phyloP scores from a whole-genome alignment of 441 rosid species.

The Bruguiera hainesii region DNA sequence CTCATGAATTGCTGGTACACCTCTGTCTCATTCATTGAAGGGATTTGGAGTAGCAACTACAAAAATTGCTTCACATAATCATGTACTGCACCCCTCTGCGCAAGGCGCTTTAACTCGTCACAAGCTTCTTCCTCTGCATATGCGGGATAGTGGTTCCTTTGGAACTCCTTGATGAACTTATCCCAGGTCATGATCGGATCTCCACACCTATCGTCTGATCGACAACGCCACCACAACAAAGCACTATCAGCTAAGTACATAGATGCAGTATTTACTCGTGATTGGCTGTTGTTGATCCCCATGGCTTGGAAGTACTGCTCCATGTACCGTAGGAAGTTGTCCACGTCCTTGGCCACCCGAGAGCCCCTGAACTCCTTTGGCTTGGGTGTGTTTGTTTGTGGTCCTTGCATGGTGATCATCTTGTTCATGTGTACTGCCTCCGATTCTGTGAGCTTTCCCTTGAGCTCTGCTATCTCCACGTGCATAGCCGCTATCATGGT shows the following conservation, averaged over 20 bases:
- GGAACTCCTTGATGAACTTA: no score
- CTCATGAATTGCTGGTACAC: no score
- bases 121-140: no score
- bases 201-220: no score
- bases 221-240: neutral
- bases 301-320: neutral
- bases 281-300: neutral
- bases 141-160: no score
- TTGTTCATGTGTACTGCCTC: neutral
- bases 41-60: no score
- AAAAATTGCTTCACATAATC: no score
- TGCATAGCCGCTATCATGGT: no score
- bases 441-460: neutral
- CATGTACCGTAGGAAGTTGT: neutral
- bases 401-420: neutral
- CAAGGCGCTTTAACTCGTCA: no score
- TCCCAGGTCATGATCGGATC: no score
- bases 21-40: no score
- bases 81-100: no score
- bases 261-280: neutral
- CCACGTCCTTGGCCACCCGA: neutral
- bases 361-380: neutral
- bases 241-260: neutral
- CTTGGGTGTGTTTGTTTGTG: neutral
- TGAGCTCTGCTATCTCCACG: accelerated